Base-by-base conservation (phyloP, 1,284 basidiomycete species). In the Wolfiporia cocos region DNA sequence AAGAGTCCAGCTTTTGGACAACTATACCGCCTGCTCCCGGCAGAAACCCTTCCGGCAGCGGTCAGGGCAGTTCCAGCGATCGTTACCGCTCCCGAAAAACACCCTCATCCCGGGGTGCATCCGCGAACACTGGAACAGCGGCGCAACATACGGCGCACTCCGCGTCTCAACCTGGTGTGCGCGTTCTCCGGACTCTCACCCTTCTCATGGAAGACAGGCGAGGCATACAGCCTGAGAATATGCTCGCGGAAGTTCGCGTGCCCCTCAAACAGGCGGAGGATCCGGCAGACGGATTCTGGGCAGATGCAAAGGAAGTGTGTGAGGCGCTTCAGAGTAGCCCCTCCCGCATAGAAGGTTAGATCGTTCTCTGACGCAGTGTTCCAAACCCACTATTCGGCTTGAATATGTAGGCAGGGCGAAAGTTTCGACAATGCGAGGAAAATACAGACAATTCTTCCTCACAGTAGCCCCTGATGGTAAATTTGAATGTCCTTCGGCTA, bases 361-460 rank as follows among this genome's bases (percentile, higher is more conserved):
- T 17, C 36, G 12, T 14, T 11, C 7, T 17, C 9, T 11, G 14
- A 21, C 14, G 7, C 6, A 3, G 24, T 12, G 14, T 15, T 21
- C 18, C 20, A 5, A 30, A 22, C 31, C 35, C 15, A 23, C 22
- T 14, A n/a, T 42, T 32, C 18, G 23, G 21, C 28, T 4, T 41
- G 45, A 29, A 9, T 18, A 38, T 44, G 10, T 39, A 86, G 84
- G 84, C 18, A 76, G 78, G 6, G 85, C 83, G 15, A 82, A 74
- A 55, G 76, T 80, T 22, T 85, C 73, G 49, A 76, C 76, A 4
- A 65, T 78, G 59, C 76, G 86, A 7, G 82, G 81, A 24, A 76
- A 73, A 57, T 87, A 78, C 56, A 70, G 77, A 36, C 85, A 88
- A 50, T 70, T 76, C 42, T 79, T 88, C 54, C 66, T 87, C 50